A percentile compares a stretch with the other conserved stretches of the same genome.
phyloP scores from a whole-genome alignment of 2,329 filamentous ascomycete species.

The Pestalotiopsis sp. region DNA sequence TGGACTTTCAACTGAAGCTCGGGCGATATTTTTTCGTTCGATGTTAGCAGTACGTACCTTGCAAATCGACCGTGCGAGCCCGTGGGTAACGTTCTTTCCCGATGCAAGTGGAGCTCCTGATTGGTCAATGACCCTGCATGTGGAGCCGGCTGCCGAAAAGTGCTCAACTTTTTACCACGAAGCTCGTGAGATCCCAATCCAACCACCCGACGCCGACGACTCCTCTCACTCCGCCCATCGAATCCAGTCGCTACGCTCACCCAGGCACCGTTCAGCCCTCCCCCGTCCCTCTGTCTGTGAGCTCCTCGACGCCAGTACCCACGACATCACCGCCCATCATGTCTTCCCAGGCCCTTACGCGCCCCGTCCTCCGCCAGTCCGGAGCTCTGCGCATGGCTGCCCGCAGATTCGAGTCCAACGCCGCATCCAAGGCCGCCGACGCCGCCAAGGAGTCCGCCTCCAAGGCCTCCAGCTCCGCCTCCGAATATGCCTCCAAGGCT shows the following conservation, averaged over 20 bases:
- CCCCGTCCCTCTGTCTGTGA: slow-evolving; percentile 14
- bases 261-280: slow-evolving; percentile 22
- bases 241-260: slow-evolving; percentile 37
- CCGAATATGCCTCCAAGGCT: slow-evolving; percentile 65
- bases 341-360: slow-evolving; percentile 31
- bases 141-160: slow-evolving; percentile 15
- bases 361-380: slow-evolving; percentile 37
- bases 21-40: neutral
- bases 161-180: slow-evolving; percentile 14
- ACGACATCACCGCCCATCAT: slow-evolving; percentile 22
- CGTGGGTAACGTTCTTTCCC: neutral
- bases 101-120: slow-evolving; percentile 1
- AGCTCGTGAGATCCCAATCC: slow-evolving; percentile 21
- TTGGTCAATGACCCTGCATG: slow-evolving; percentile 5
- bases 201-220: slow-evolving; percentile 15
- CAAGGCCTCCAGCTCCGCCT: slow-evolving; percentile 45
- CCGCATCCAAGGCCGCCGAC: slow-evolving; percentile 46
- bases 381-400: slow-evolving; percentile 39
- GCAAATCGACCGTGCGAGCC: neutral
- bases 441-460: slow-evolving; percentile 39
- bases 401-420: slow-evolving; percentile 65
- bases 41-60: neutral
- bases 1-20: neutral
- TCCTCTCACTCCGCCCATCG: slow-evolving; percentile 27
- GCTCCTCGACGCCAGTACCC: slow-evolving; percentile 6